Base-by-base conservation (phyloP, 441 rosid species). In the Bruguiera hainesii region DNA sequence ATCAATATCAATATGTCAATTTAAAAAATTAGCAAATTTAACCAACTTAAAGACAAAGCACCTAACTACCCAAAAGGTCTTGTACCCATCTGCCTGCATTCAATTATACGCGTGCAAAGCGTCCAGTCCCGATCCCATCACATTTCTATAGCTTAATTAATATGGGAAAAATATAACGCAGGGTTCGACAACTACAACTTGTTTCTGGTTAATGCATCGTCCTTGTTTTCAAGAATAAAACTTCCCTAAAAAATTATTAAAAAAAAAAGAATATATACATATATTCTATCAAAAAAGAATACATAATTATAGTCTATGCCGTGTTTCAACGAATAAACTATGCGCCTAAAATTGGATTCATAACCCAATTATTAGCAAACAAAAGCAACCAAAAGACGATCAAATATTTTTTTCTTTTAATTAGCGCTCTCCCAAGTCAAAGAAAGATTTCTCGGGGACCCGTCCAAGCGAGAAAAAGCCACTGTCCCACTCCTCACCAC, bases 381-480 rank as follows among this genome's bases (percentile, higher is more conserved):
- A 2, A 33, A 64, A 2, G 4, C 15, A 72, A n/a, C 21, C 37
- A 53, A 9, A 63, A 51, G 33, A 61, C 37, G 1, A 39, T 19
- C 23, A n/a, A 63, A 60, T 59, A 51, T 39, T 39, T 49, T 53
- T 37, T 60, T 7, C 19, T 60, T 59, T 33, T 2, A 75, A 62
- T 65, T 69, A 81, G 71, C 20, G 72, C 26, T 21, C 53, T 9
- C 56, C 76, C 29, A 84, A 75, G 80, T 79, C 81, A 82, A 80
- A 81, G 76, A 81, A 79, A 76, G 67, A 60, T 72, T 71, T 67
- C 59, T 63, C 39, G 52, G 70, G 61, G 80, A 79, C 74, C 51
- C 74, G 56, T 60, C 81, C 85, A 77, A 79, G 65, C 21, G 61
- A 73, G 82, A 80, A 79, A 81, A 84, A 77, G 85, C 77, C 77